Percentiles rank a stretch among this genome's conserved stretches.
Conservation (phyloP, 768 basidiomycete species). For the Phlegmacium glaucopus region DNA sequence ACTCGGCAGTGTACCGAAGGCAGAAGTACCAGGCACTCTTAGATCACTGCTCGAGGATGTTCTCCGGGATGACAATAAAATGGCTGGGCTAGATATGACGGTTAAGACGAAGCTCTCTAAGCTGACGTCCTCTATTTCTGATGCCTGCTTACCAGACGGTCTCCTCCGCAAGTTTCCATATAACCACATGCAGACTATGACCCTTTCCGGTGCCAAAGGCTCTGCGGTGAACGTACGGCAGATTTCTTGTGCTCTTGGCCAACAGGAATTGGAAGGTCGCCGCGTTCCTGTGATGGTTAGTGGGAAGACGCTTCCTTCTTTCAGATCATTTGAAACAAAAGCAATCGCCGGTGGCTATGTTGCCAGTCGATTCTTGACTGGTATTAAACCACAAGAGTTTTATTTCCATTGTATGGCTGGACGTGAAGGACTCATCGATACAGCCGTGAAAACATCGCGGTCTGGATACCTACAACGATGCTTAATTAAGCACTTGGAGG, state of each 20-base stretch:
- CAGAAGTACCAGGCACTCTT: conserved; percentile 57
- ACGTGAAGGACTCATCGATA: conserved; percentile 97
- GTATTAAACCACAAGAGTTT: conserved; percentile 97
- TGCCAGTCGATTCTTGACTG: conserved; percentile 97
- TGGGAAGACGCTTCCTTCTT: conserved; percentile 96
- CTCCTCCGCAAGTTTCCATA: conserved; percentile 93
- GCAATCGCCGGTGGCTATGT: conserved; percentile 98
- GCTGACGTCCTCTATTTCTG: conserved; percentile 87
- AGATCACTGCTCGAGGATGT: conserved; percentile 82
- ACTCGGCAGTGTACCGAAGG: conserved; percentile 44
- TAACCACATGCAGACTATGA: conserved; percentile 99
- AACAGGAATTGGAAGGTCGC: conserved; percentile 97
- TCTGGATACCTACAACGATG: conserved; percentile 98
- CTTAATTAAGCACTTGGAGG: conserved; percentile 97
- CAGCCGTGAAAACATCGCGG: conserved; percentile 97
- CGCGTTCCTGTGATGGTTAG: conserved; percentile 99
- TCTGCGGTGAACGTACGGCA: conserved; percentile 96
- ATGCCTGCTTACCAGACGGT: conserved; percentile 80
- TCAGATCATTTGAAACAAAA: conserved; percentile 96
- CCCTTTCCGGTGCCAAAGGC: conserved; percentile 96
- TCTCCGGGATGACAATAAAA: conserved; percentile 91
- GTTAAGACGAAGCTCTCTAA: conserved; percentile 83
- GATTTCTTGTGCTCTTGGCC: conserved; percentile 96
- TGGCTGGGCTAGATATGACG: conserved; percentile 94
- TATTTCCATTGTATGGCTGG: conserved; percentile 99